Conservation (phyloP, 352 stramenopile genomes). For the Globisporangium irregulare region DNA sequence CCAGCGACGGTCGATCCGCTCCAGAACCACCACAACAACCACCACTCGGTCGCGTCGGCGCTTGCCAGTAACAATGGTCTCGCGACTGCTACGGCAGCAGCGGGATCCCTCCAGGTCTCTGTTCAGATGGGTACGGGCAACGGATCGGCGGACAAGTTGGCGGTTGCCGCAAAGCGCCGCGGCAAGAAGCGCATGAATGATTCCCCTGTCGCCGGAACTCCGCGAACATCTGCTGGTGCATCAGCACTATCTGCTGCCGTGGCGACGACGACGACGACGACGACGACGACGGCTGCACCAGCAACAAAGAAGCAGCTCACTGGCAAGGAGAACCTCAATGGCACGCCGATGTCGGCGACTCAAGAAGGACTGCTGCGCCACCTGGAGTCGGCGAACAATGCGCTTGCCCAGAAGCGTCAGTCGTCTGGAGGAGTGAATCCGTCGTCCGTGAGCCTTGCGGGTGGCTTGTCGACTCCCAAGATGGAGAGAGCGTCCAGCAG, state of each 20-base stretch:
- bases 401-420: slow-evolving; percentile 61
- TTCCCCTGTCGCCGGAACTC: slow-evolving; percentile 20
- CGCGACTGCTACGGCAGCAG: slow-evolving; percentile 19
- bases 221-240: neutral
- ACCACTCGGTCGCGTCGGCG: neutral
- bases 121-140: slow-evolving; percentile 12
- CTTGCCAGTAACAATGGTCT: slow-evolving; percentile 4
- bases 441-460: neutral
- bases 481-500: slow-evolving; percentile 49
- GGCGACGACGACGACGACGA: neutral
- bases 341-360: slow-evolving; percentile 44
- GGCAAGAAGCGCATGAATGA: slow-evolving; percentile 61
- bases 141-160: slow-evolving; percentile 9
- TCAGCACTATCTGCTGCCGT: neutral
- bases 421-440: slow-evolving; percentile 14
- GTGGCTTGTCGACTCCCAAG: slow-evolving; percentile 39
- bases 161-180: slow-evolving; percentile 27
- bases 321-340: slow-evolving; percentile 23
- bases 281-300: slow-evolving; percentile 11
- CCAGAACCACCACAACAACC: slow-evolving; percentile 10
- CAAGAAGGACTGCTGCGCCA: slow-evolving; percentile 63
- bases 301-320: slow-evolving; percentile 26
- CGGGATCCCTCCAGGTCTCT: slow-evolving; percentile 17
- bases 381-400: slow-evolving; percentile 70
- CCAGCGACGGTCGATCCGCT: slow-evolving; percentile 13